Evolutionary conservation across 257 asterid species (phyloP).

Genomic region (Echium plantagineum): DNA sequence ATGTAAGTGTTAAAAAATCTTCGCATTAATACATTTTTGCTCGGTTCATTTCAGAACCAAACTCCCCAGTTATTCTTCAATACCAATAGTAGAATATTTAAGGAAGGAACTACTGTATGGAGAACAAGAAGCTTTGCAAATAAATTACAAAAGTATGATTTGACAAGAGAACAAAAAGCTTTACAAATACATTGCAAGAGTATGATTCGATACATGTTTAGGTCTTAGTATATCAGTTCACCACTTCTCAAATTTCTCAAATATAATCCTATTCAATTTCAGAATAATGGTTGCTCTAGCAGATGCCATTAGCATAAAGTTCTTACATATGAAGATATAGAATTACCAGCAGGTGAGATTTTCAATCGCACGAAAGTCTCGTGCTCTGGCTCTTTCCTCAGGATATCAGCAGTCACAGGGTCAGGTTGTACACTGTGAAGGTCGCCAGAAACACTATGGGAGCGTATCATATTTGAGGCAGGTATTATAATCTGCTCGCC

Average conservation of each 20-base stretch:
- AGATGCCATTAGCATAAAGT: background rate
- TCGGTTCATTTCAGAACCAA: too few species aligned
- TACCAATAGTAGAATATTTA: too few species aligned
- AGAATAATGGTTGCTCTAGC: background rate
- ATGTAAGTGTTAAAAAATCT: too few species aligned
- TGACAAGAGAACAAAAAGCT: too few species aligned
- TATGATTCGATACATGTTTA: background rate
- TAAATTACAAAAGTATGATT: too few species aligned
- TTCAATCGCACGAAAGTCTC: constrained; percentile 77
- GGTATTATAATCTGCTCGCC: constrained; percentile 48
- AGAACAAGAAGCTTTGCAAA: too few species aligned
- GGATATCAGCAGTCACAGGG: constrained; percentile 88
- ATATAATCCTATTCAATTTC: background rate
- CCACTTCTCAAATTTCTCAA: background rate
- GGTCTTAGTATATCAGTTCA: background rate
- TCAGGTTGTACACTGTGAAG: constrained; percentile 88
- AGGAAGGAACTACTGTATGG: too few species aligned
- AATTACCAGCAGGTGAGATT: constrained; percentile 74
- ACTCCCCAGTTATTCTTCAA: too few species aligned
- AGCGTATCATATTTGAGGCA: constrained; percentile 68
- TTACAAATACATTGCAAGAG: background rate
- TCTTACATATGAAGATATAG: constrained; percentile 11
- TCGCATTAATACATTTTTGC: background rate
- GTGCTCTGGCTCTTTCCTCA: constrained; percentile 89
- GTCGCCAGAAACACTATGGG: constrained; percentile 88